Evolutionary conservation across 352 stramenopile genomes (phyloP).

Genomic region (Phytopythium aichiense): DNA sequence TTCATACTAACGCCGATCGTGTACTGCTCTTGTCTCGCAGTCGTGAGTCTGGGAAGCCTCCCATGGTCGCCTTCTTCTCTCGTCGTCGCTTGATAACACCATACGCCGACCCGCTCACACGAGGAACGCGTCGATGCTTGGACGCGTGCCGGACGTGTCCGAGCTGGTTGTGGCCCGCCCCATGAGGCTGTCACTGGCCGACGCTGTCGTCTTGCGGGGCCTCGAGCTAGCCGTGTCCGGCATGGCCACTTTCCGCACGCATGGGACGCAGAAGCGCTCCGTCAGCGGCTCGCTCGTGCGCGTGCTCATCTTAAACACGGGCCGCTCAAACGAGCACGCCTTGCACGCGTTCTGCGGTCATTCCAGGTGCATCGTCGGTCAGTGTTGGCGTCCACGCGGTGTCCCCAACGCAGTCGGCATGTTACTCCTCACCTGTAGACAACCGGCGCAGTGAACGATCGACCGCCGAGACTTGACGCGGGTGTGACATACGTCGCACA

Average conservation of each 20-base stretch:
- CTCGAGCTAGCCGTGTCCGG: not conserved
- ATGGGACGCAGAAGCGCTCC: conserved; percentile 27
- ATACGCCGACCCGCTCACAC: conserved; percentile 6
- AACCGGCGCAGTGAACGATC: conserved; percentile 18
- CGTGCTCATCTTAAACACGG: conserved; percentile 21
- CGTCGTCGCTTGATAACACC: not conserved
- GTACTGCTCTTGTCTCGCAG: not conserved
- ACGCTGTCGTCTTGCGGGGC: conserved; percentile 8
- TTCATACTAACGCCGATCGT: not conserved
- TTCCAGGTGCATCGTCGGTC: not conserved
- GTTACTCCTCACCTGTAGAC: conserved; percentile 17
- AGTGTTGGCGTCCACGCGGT: not conserved
- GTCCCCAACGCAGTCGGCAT: too few species aligned
- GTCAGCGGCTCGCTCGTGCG: conserved; percentile 17
- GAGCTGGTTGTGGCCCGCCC: conserved; percentile 7
- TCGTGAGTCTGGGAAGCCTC: not conserved
- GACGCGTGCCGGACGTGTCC: conserved; percentile 3
- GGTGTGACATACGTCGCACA: conserved; percentile 25
- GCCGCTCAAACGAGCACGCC: conserved; percentile 18
- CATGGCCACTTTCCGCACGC: conserved; percentile 20
- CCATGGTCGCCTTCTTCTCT: not conserved
- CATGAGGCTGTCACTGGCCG: not conserved
- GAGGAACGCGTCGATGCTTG: conserved; percentile 15
- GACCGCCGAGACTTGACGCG: conserved; percentile 13
- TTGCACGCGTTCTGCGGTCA: conserved; percentile 24